Conservation (phyloP, 2,329 filamentous ascomycete genomes). For the Elsinoe batatas region DNA sequence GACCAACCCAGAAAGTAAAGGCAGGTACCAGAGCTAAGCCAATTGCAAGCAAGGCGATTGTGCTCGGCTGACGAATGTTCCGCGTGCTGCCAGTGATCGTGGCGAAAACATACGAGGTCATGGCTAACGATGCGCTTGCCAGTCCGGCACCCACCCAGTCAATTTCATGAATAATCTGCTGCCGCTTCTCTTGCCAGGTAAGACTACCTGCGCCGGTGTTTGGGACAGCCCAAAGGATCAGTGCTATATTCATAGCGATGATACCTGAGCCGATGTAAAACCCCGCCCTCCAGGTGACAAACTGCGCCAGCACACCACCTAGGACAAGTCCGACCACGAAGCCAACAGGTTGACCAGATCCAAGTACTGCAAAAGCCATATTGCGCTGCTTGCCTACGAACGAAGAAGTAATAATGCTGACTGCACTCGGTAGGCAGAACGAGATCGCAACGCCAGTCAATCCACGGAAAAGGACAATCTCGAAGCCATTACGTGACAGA, state of each 20-base stretch:
- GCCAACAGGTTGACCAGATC: constrained; percentile 42
- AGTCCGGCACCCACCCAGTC: constrained; percentile 45
- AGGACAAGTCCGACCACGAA: constrained; percentile 44
- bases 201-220: constrained; percentile 19
- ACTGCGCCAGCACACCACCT: constrained; percentile 40
- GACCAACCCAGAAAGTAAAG: constrained; percentile 47
- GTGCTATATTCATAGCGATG: constrained; percentile 31
- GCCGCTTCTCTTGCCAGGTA: constrained; percentile 20
- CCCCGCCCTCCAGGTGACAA: constrained; percentile 43
- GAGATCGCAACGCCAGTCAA: constrained; percentile 14
- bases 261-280: constrained; percentile 41
- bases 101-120: constrained; percentile 36
- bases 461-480: constrained; percentile 17
- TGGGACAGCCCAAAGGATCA: constrained; percentile 32
- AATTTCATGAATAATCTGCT: constrained; percentile 34
- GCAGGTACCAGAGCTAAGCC: constrained; percentile 35
- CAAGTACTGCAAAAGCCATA: constrained; percentile 42
- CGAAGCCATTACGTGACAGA: constrained; percentile 26
- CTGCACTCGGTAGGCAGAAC: constrained; percentile 23
- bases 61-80: constrained; percentile 19
- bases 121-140: constrained; percentile 37
- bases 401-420: constrained; percentile 40
- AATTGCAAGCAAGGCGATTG: constrained; percentile 34
- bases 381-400: constrained; percentile 42
- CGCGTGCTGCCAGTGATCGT: constrained; percentile 19